These are phyloP conservation scores for Zarea fungicola DNA, from an alignment of 2,329 filamentous ascomycete species.

Conservation along the genomic window DNA sequence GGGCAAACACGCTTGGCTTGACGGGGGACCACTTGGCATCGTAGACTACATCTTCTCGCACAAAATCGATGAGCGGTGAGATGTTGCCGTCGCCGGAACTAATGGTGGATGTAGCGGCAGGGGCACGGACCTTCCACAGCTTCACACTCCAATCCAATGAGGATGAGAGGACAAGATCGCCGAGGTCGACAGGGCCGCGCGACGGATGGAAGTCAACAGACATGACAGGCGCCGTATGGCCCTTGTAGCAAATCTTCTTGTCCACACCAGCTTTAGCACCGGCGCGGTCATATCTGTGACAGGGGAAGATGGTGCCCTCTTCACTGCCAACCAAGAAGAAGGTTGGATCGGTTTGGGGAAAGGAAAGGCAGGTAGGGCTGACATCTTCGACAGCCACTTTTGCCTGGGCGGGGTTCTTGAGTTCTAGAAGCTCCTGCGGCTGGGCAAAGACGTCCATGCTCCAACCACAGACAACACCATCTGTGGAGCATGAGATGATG, in stretches of 20 bases:
- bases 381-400: slow-evolving; percentile 80
- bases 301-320: slow-evolving; percentile 93
- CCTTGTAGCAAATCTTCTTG: slow-evolving; percentile 77
- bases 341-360: slow-evolving; percentile 90
- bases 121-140: slow-evolving; percentile 87
- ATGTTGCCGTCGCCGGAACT: slow-evolving; percentile 50
- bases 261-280: slow-evolving; percentile 96
- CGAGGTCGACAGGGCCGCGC: slow-evolving; percentile 85
- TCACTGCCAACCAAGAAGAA: slow-evolving; percentile 97
- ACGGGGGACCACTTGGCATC: slow-evolving; percentile 93
- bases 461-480: slow-evolving; percentile 96
- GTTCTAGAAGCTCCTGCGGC: slow-evolving; percentile 87
- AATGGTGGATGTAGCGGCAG: slow-evolving; percentile 63
- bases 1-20: slow-evolving; percentile 88
- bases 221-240: slow-evolving; percentile 92
- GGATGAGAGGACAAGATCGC: slow-evolving; percentile 86
- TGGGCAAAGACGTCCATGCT: slow-evolving; percentile 96
- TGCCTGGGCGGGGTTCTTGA: slow-evolving; percentile 77
- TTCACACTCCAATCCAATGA: slow-evolving; percentile 97
- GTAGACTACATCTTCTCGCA: slow-evolving; percentile 93
- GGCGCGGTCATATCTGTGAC: slow-evolving; percentile 93
- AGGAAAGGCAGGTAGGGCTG: slow-evolving; percentile 88
- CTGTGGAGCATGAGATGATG: slow-evolving; percentile 93
- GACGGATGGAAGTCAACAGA: slow-evolving; percentile 93
- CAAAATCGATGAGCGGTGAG: slow-evolving; percentile 78